phyloP scores from a whole-genome alignment of 2,329 filamentous ascomycete species.

The Neurospora crassa region DNA sequence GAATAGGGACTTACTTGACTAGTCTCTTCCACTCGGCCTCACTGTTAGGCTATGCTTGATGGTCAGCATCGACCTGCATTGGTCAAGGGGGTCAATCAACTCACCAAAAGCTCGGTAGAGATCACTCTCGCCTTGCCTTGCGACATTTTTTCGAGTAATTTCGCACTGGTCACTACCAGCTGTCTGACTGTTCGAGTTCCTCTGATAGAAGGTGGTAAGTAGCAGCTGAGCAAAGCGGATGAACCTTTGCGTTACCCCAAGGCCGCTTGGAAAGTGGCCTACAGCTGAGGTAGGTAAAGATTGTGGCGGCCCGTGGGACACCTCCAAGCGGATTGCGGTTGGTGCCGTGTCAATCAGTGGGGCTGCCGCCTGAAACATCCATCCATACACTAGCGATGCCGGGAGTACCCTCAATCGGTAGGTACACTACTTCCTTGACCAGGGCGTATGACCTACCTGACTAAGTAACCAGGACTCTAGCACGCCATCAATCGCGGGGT shows the following conservation, averaged over 20 bases:
- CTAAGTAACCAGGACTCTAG: background rate
- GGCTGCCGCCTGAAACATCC: background rate
- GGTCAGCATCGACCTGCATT: conserved; percentile 1
- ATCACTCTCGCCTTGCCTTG: conserved; percentile 12
- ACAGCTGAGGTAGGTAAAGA: background rate
- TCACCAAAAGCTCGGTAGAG: conserved; percentile 18
- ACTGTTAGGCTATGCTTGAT: conserved; percentile 28
- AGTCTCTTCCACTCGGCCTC: conserved; percentile 54
- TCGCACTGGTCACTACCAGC: background rate
- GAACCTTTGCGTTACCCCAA: background rate
- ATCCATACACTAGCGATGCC: background rate
- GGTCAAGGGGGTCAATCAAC: background rate
- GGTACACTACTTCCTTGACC: background rate
- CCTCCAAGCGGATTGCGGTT: background rate
- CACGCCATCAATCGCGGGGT: background rate
- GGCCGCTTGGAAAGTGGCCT: background rate
- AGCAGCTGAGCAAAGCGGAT: background rate
- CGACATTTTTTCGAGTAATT: conserved; percentile 3
- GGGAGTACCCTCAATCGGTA: background rate
- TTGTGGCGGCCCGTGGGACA: background rate
- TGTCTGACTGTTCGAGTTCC: background rate
- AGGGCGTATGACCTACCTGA: background rate
- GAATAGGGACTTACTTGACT: conserved; percentile 35
- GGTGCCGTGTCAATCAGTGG: background rate
- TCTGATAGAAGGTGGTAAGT: background rate